Evolutionary conservation across 306 rosid genomes (phyloP).

Genomic region (Rosa lucieae): DNA sequence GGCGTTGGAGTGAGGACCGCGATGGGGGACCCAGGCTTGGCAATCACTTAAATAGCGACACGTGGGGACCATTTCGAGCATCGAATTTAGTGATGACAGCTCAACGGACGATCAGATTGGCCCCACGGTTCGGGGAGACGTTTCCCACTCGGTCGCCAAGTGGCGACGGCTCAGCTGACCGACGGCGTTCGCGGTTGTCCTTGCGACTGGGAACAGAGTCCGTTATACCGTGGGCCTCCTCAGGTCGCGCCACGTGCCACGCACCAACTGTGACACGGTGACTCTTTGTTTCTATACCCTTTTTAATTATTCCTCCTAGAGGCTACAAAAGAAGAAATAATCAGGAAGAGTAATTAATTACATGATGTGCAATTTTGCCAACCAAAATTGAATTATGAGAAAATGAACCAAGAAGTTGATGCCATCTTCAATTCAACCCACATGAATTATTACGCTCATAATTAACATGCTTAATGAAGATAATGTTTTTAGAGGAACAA

Average conservation of each 20-base stretch:
- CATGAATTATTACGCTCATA: background rate
- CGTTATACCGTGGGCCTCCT: background rate
- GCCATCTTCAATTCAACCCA: background rate
- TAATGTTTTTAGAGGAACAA: background rate
- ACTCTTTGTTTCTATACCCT: background rate
- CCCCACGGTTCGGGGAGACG: background rate
- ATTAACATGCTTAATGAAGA: background rate
- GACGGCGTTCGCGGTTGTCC: constrained; percentile 24
- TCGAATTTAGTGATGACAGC: constrained; percentile 34
- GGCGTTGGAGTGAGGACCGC: constrained; percentile 19
- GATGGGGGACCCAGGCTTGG: constrained; percentile 10
- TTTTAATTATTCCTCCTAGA: too few relatives aligned
- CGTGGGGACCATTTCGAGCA: constrained; percentile 13
- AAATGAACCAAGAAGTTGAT: background rate
- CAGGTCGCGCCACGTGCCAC: background rate
- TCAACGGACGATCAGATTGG: background rate
- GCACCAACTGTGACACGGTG: background rate
- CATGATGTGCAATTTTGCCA: constrained; percentile 10
- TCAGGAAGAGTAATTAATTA: too few relatives aligned
- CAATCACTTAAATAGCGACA: background rate
- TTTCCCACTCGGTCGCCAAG: constrained; percentile 21
- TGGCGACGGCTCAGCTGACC: background rate
- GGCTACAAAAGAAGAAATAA: too few relatives aligned
- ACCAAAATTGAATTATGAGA: constrained; percentile 9
- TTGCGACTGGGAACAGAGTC: constrained; percentile 17